Evolutionary conservation across 2,329 filamentous ascomycete species (phyloP), one percentile per base, ranked within the genome.

Genomic region (Calonectria pteridis): DNA sequence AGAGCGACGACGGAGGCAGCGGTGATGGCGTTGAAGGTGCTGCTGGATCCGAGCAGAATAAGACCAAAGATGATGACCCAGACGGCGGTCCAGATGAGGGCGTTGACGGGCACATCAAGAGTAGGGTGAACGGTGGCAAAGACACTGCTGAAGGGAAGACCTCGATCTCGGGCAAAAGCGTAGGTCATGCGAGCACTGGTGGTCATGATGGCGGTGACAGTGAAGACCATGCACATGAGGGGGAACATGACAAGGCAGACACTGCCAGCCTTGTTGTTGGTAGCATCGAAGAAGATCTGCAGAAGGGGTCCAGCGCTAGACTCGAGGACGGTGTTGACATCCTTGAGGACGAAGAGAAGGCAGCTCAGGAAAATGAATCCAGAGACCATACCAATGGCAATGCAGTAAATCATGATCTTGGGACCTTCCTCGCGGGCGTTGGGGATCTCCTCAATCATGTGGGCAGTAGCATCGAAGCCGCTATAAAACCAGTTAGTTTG

Each of bases 1-100:
- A 96, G 88, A 2, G 93, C 91, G 43, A 95, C 93, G 0, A 96
- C 94, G 0, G 92, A 93, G 0, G 93, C 91, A 0, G 92, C 91
- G 1, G 93, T 89, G 75, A 95, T 94, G 20, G 93, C 93, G 64
- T 93, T 94, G 83, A 95, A 94, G 0, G 93, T 93, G 77, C 89
- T 84, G 28, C 83, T 87, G 2, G 91, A 93, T 18, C 93, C 93
- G 9, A 95, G 87, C 81, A 94, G 93, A 78, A 95, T 93, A 73
- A 90, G 87, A 0, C 93, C 93, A 70, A 95, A 94, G 26, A 94
- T 85, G 69, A 94, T 88, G 5, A 94, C 91, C 76, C 93, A 88
- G 20, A 84, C 85, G 0, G 89, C 86, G 2, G 91, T 92, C 78
- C 94, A 88, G 28, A 91, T 84, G 4, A 95, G 85, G 0, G 93